Base-by-base conservation (phyloP, 352 stramenopile species). In the Phytophthora fragariaefolia region DNA sequence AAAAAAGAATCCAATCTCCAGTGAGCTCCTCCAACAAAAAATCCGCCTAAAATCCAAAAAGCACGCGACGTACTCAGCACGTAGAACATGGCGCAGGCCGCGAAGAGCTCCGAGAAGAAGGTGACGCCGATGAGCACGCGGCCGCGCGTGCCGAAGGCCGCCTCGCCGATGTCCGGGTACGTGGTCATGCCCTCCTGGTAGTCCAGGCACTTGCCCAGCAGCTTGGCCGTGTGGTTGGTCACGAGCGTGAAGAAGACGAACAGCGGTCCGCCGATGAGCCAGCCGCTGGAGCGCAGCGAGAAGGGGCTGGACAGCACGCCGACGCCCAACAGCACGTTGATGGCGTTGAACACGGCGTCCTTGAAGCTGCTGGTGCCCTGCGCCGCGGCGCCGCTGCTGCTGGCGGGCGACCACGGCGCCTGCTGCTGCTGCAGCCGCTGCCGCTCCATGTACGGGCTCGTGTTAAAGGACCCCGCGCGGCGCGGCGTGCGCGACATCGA, bases 281-380 rank as follows among this genome's bases (percentile, higher is more conserved):
- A 82, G 7, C 89, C 89, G 20, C 82, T 92, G 20, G 80, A 92
- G 23, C 87, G 85, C 73, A 96, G 51, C 13, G 87, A 87, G 61
- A 93, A 96, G 27, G 89, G 89, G 48, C 87, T 90, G 50, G 89
- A 92, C 47, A 96, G 82, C 56, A 94, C 83, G 8, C 89, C 89
- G 10, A 95, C 87, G 34, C 89, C 89, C n/a, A 95, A 54, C 45
- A 96, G 68, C 63, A 95, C 83, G 66, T 96, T 96, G 67, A 96
- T 89, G 34, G 82, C 83, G 46, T 95, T 96, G 62, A 94, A 91
- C 6, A 91, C 84, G 6, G 87, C 79, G 38, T 89, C 83, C 15
- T 85, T 82, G 63, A 92, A 92, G 43, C 76, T 88, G 66, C 80
- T 90, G 56, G 81, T 82, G 74, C 82, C 82, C 27, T 80, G 63